Evolutionary conservation across 2,329 filamentous ascomycete species (phyloP), one percentile per base, ranked within the genome.

Genomic region (Aspergillus sp.): DNA sequence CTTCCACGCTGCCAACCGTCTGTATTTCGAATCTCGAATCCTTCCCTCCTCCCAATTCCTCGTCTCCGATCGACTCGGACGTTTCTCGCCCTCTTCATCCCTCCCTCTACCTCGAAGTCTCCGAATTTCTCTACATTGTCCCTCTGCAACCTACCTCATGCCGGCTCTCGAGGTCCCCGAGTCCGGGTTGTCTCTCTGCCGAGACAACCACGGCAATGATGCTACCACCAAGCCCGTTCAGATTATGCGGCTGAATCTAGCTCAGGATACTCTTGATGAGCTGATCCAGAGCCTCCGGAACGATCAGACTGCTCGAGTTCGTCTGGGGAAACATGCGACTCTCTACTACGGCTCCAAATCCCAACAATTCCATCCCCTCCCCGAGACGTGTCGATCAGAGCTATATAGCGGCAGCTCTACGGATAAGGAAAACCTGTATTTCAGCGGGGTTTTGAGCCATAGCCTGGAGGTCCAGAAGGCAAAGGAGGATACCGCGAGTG

Each of bases 341-440:
- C 79, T 89, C 62, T 82, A 83, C 67, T 84, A 83, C 68, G 85
- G 83, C 65, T 81, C 81, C 71, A 85, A 85, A 70, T 81, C 81
- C 32, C 81, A 86, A 63, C 76, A 81, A 32, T 79, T 88, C 67
- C 79, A 82, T 61, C 79, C 84, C 65, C 80, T 75, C 60, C 72
- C 82, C 61, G 84, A 87, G 70, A 78, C 78, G 43, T 81, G 82
- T 68, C 81, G 81, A 61, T 82, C 83, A 65, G 86, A 88, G 74
- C 74, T 89, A 62, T 89, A 87, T 77, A 73, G 71, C 51, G 71
- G 77, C 59, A 77, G 75, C 62, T 65, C 72, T 30, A 72, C 76
- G 56, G 75, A 79, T 57, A 73, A 79, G 59, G 73, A 79, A 63
- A 79, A 80, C 59, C 72, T 87, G 69, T 81, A 81, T 61, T 87